phyloP scores from a whole-genome alignment of 78 protist genomes.

The Tieghemostelium lacteum region DNA sequence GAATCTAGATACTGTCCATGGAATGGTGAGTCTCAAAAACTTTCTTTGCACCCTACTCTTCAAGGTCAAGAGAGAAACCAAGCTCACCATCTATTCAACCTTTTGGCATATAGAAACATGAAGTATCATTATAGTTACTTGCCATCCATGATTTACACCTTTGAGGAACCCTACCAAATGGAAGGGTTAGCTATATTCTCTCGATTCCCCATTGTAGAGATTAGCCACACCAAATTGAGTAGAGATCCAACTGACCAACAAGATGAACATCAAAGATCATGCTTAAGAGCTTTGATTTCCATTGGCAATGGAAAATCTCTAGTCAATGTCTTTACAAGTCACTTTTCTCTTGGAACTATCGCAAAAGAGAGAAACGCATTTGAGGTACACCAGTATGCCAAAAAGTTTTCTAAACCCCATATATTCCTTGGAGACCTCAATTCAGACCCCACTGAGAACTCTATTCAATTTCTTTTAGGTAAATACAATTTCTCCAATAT shows the following conservation, averaged over 20 bases:
- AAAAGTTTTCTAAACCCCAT: slow-evolving; percentile 16
- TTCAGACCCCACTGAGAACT: slow-evolving; percentile 4
- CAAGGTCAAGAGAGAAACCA: slow-evolving; percentile 61
- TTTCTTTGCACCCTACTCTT: background rate
- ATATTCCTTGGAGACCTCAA: slow-evolving; percentile 58
- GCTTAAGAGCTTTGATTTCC: slow-evolving; percentile 2
- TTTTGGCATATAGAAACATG: slow-evolving; percentile 4
- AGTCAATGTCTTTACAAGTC: slow-evolving; percentile 42
- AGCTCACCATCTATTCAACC: slow-evolving; percentile 30
- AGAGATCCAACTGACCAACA: background rate
- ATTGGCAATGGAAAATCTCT: background rate
- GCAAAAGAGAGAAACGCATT: slow-evolving; percentile 51
- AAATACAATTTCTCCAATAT: background rate
- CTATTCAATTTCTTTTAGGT: slow-evolving; percentile 32
- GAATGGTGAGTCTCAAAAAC: slow-evolving; percentile 11
- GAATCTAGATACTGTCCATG: slow-evolving; percentile 36
- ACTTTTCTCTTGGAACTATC: slow-evolving; percentile 23
- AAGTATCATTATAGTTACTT: slow-evolving; percentile 30
- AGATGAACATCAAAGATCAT: slow-evolving; percentile 59
- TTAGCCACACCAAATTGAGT: slow-evolving; percentile 7
- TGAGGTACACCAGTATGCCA: slow-evolving; percentile 12
- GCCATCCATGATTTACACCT: slow-evolving; percentile 53
- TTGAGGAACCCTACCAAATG: background rate
- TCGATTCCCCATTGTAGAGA: slow-evolving; percentile 6
- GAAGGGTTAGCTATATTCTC: slow-evolving; percentile 66